Percentiles rank a stretch among this genome's conserved stretches.
Conservation (phyloP, 2,329 filamentous ascomycete genomes). For the Huntiella bhutanensis region DNA sequence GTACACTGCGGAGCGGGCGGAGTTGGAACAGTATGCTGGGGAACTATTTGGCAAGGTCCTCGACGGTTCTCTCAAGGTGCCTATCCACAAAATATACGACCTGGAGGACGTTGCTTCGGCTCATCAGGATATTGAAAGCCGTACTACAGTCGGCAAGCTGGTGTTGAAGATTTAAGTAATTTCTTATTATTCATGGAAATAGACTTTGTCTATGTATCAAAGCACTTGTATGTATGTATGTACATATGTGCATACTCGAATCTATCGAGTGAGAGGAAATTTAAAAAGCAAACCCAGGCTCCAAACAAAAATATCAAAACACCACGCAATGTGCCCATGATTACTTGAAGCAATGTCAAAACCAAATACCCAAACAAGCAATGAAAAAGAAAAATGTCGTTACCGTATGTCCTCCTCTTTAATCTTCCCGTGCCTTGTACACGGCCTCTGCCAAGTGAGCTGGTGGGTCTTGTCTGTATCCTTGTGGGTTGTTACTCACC, state of each 20-base stretch:
- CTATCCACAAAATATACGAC: conserved; percentile 59
- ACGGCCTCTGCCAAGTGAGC: conserved; percentile 53
- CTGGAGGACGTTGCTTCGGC: conserved; percentile 53
- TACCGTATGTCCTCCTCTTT: conserved; percentile 17
- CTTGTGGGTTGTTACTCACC: conserved; percentile 92
- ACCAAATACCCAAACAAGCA: neutral
- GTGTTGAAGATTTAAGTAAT: conserved; percentile 38
- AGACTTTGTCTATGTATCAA: neutral
- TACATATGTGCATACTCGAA: neutral
- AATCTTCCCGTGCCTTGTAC: conserved; percentile 22
- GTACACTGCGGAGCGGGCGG: conserved; percentile 51
- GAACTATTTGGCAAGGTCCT: conserved; percentile 58
- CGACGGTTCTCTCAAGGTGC: conserved; percentile 49
- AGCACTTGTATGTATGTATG: neutral
- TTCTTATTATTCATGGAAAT: conserved; percentile 12
- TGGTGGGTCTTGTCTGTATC: conserved; percentile 83
- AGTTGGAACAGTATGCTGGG: conserved; percentile 48
- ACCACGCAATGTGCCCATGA: neutral
- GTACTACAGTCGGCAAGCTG: conserved; percentile 71
- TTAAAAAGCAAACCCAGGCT: neutral
- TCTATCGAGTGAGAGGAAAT: neutral
- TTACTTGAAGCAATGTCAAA: neutral
- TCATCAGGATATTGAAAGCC: conserved; percentile 59
- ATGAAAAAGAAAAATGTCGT: neutral
- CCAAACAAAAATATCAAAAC: neutral